Evolutionary conservation across 768 basidiomycete species (phyloP).

Genomic region (Austroboletus eburneus): DNA sequence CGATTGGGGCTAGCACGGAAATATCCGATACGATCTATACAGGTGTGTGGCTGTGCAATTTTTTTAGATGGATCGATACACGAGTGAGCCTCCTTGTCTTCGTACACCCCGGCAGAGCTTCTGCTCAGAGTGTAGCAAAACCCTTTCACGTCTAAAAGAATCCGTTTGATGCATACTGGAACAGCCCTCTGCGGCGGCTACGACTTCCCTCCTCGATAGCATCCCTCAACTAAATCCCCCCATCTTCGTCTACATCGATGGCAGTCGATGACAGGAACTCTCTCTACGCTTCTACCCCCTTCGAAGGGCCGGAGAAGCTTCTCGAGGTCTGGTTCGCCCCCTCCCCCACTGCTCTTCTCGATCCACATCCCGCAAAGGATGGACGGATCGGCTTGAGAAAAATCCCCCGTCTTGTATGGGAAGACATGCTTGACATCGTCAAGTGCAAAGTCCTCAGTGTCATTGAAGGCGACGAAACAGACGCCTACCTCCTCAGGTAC

Average conservation of each 20-base stretch:
- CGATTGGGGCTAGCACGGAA: constrained; percentile 1
- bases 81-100: constrained; percentile 11
- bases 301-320: constrained; percentile 93
- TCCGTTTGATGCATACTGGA: constrained; percentile 43
- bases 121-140: constrained; percentile 14
- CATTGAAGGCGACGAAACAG: constrained; percentile 82
- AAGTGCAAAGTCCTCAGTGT: constrained; percentile 94
- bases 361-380: constrained; percentile 33
- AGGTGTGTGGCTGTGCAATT: constrained; percentile 21
- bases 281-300: constrained; percentile 47
- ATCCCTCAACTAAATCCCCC: constrained; percentile 25
- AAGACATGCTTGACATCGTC: constrained; percentile 96
- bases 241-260: constrained; percentile 16
- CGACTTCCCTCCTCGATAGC: constrained; percentile 46
- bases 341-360: constrained; percentile 56
- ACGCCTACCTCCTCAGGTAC: constrained; percentile 95
- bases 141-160: constrained; percentile 5
- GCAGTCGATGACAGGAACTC: constrained; percentile 18
- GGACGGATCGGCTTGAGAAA: constrained; percentile 69
- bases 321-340: constrained; percentile 98
- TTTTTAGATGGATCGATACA: constrained; percentile 12
- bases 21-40: constrained; percentile 18
- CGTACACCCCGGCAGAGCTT: constrained; percentile 14
- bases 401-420: constrained; percentile 79
- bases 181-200: constrained; percentile 33